Evolutionary conservation across 2,329 filamentous ascomycete species (phyloP).

Genomic region (Aureobasidium melanogenum): DNA sequence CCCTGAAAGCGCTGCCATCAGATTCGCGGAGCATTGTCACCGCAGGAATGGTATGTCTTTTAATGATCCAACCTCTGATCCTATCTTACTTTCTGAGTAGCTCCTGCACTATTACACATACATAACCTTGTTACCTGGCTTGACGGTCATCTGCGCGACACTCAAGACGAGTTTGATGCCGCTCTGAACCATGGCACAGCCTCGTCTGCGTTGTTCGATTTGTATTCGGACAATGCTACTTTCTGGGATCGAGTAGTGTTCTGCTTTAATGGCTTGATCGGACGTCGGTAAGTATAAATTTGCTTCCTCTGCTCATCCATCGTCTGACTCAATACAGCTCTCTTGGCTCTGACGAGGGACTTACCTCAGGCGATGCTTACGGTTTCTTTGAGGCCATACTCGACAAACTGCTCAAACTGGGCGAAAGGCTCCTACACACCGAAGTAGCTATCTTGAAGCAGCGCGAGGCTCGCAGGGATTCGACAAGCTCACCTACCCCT

Average conservation of each 20-base stretch:
- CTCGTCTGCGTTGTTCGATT: background rate
- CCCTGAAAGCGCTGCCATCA: background rate
- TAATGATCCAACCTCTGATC: too few species aligned
- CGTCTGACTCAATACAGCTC: background rate
- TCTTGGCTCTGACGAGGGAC: background rate
- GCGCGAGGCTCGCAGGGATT: slow-evolving; percentile 3
- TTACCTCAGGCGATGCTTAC: background rate
- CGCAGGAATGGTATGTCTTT: background rate
- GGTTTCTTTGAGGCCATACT: background rate
- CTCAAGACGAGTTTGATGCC: slow-evolving; percentile 16
- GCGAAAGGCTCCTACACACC: background rate
- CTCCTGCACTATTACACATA: background rate
- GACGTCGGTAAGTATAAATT: slow-evolving; percentile 16
- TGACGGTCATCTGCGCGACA: slow-evolving; percentile 14
- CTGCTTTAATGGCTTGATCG: background rate
- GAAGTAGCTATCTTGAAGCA: background rate
- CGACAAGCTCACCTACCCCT: background rate
- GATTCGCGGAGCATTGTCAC: background rate
- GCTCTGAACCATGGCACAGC: slow-evolving; percentile 13
- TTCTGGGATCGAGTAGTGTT: slow-evolving; percentile 18
- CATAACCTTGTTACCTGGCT: slow-evolving; percentile 15
- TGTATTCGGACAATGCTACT: slow-evolving; percentile 12
- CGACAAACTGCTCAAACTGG: background rate
- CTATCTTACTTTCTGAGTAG: background rate
- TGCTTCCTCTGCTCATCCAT: background rate